phyloP scores from a whole-genome alignment of 2,329 filamentous ascomycete species.

The Botrytis galanthina region DNA sequence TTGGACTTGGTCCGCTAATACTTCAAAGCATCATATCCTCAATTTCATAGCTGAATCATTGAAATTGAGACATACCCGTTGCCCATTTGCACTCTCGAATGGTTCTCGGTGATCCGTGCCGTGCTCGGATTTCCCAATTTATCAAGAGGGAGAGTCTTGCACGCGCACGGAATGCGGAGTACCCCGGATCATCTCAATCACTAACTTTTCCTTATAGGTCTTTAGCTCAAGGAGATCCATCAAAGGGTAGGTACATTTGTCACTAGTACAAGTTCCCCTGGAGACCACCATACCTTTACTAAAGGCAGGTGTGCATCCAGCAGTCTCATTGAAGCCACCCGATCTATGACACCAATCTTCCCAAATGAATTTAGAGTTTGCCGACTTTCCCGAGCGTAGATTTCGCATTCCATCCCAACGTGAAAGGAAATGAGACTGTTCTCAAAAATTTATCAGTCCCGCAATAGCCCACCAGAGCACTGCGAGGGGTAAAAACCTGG shows the following conservation, averaged over 20 bases:
- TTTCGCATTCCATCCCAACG: not conserved
- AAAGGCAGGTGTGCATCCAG: not conserved
- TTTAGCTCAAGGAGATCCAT: not conserved
- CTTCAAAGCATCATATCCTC: not conserved
- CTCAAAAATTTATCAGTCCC: not conserved
- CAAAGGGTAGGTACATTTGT: not conserved
- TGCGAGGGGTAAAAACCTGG: not conserved
- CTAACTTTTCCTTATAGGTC: not conserved
- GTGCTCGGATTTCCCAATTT: not conserved
- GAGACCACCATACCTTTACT: not conserved
- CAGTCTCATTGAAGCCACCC: not conserved
- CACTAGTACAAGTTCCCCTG: not conserved
- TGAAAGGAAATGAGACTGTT: not conserved
- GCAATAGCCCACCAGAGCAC: not conserved
- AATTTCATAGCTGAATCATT: too few species aligned
- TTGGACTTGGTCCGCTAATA: not conserved
- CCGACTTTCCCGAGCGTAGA: not conserved
- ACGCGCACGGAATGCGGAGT: not conserved
- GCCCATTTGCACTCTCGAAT: not conserved
- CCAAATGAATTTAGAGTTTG: not conserved
- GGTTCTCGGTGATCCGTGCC: not conserved
- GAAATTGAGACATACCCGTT: too few species aligned
- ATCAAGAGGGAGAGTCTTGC: not conserved
- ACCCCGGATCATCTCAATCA: not conserved
- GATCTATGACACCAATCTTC: not conserved